Evolutionary conservation across 352 stramenopile species (phyloP), one percentile per base, ranked within the genome.

Genomic region (Pythium dissimile): DNA sequence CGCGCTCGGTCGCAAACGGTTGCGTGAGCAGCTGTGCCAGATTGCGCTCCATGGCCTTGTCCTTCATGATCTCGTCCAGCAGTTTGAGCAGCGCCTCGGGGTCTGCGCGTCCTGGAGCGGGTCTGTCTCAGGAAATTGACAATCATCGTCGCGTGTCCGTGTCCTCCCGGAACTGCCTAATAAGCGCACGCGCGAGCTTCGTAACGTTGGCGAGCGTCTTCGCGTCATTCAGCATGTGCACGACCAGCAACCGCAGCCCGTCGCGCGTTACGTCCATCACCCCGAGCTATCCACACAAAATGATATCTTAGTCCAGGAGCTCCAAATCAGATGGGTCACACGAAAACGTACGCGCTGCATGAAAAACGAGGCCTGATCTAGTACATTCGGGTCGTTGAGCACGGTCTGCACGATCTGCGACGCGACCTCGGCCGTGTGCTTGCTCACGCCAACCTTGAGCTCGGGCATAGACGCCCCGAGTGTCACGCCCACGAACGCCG

Each of bases 351-450:
- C 80, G 27, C 80, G 65, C 43, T 91, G 77, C 52, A 94, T 56
- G 54, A 94, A 94, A 24, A 66, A 64, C 11, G 80, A 86, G 16
- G 84, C 81, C 66, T 94, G 84, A 47, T 90, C 69, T 23, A 94
- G 71, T 44, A 94, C 84, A 38, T 94, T 88, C 23, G 81, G 74
- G 64, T 94, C 84, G 50, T 92, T 92, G 13, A 94, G 69, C 64
- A 94, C 81, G 9, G 84, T 94, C 64, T 94, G 84, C 11, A 94
- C 81, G 64, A 94, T 94, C 71, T 92, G 81, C 8, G 81, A 92
- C 7, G 84, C 84, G 38, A 94, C 75, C 15, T 94, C 81, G 1
- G 84, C 84, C 34, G 81, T 94, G 57, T 91, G 82, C 44, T 86
- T 87, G 59, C 81, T 94, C 67, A 92, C 74, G 39, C 82, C 81